These are phyloP conservation scores for Fusarium albidum DNA, from an alignment of 2,329 filamentous ascomycete species.

Conservation along the genomic window DNA sequence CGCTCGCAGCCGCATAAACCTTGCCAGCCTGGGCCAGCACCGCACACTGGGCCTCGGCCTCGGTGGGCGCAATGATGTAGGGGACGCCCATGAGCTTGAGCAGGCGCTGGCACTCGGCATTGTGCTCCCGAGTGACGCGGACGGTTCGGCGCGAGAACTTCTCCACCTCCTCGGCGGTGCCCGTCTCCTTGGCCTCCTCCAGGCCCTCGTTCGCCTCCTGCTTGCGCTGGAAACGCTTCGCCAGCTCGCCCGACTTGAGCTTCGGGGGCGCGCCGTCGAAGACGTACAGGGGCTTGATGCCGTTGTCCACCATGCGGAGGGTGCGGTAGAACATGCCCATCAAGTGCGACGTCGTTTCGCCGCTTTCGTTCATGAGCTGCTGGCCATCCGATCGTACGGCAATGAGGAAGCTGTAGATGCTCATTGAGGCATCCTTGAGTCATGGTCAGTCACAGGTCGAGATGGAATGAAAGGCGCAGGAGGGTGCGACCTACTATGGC, in stretches of 20 bases:
- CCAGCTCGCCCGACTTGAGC: slow-evolving; percentile 95
- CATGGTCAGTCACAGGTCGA: slow-evolving; percentile 8
- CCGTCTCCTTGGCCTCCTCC: slow-evolving; percentile 96
- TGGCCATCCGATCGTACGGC: slow-evolving; percentile 96
- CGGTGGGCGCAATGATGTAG: slow-evolving; percentile 93
- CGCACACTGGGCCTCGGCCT: slow-evolving; percentile 97
- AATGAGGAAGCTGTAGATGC: slow-evolving; percentile 98
- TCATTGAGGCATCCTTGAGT: slow-evolving; percentile 77
- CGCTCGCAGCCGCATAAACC: slow-evolving; percentile 94
- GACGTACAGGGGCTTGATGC: slow-evolving; percentile 97
- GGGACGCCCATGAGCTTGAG: slow-evolving; percentile 96
- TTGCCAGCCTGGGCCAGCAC: slow-evolving; percentile 89
- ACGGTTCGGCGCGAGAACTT: slow-evolving; percentile 96
- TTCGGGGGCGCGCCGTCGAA: slow-evolving; percentile 98
- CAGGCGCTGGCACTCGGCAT: slow-evolving; percentile 89
- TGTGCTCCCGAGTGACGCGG: slow-evolving; percentile 94
- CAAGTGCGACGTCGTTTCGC: slow-evolving; percentile 95
- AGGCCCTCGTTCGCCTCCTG: slow-evolving; percentile 88
- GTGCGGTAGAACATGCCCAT: slow-evolving; percentile 99
- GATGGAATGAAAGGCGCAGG: too few relatives aligned
- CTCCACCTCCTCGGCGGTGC: slow-evolving; percentile 96
- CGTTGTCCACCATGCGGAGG: slow-evolving; percentile 96
- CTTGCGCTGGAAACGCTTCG: slow-evolving; percentile 95
- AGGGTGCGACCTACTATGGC: slow-evolving; percentile 77
- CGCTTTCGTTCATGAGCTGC: slow-evolving; percentile 92